Evolutionary conservation across 345 rosid genomes (phyloP).

Genomic region (Cardamine occulta): DNA sequence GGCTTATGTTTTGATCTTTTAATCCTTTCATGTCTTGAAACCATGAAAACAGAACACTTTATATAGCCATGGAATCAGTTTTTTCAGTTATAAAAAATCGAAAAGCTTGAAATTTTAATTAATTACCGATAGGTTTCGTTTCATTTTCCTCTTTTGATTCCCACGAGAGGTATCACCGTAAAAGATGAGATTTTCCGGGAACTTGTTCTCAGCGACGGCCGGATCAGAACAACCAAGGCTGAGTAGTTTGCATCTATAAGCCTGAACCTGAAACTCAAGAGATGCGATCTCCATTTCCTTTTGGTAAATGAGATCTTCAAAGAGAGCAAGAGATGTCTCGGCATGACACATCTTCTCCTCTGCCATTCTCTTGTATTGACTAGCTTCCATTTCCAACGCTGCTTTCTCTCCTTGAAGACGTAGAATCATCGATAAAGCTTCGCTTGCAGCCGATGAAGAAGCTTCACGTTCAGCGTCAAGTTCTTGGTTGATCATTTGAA

Average conservation of each 20-base stretch:
- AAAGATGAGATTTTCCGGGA: constrained; percentile 51
- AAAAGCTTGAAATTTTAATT: not conserved
- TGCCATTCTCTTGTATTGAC: constrained; percentile 83
- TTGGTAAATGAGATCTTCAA: constrained; percentile 74
- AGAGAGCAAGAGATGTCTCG: constrained; percentile 69
- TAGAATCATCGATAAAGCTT: constrained; percentile 85
- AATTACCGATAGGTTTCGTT: constrained; percentile 40
- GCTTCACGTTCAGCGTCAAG: constrained; percentile 91
- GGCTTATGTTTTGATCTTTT: not conserved
- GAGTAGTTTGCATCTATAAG: constrained; percentile 67
- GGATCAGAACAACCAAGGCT: constrained; percentile 75
- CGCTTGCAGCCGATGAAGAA: constrained; percentile 70
- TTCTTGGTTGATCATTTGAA: constrained; percentile 66
- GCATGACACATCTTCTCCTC: constrained; percentile 84
- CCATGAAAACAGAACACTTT: constrained; percentile 6
- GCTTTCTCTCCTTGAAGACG: constrained; percentile 90
- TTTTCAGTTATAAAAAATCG: constrained; percentile 13
- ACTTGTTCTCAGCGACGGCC: constrained; percentile 47
- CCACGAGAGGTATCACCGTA: constrained; percentile 39
- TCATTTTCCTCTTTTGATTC: constrained; percentile 32
- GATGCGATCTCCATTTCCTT: constrained; percentile 89
- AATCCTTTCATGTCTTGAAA: not conserved
- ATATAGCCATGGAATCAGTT: constrained; percentile 24
- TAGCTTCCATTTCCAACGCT: constrained; percentile 76
- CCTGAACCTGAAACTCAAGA: constrained; percentile 81